Base-by-base conservation (phyloP, 2,329 filamentous ascomycete species). In the Cryphonectria naterciae region DNA sequence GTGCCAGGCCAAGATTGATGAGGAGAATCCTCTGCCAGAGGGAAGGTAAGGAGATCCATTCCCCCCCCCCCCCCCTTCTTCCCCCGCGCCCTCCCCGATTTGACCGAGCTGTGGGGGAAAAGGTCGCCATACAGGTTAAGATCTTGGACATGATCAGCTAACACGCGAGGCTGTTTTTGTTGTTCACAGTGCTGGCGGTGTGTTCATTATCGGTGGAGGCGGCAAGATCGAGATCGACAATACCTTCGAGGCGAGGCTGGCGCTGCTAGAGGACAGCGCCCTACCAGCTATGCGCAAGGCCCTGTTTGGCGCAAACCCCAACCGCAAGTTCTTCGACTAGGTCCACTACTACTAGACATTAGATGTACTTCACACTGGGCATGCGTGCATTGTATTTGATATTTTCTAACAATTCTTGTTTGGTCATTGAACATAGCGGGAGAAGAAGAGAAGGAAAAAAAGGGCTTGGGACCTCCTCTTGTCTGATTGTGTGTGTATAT, bases 191-290 rank as follows among this genome's bases (percentile, higher is more conserved):
- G 87, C 94, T 72, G 96, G 96, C 72, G 96, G 96, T 77, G 87
- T 97, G 70, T 81, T 88, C 71, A 90, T 99, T 75, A 83, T 97
- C 69, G 94, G 95, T 74, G 91, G 92, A 75, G 87, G 87, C 75
- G 96, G 96, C 80, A 98, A 95, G 87, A 98, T 99, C 80, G 94
- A 97, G 78, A 95, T 99, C 82, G 95, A 98, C 88, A 98, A 99
- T 86, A 98, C 96, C 69, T 93, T 98, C 76, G 96, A 98, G 80
- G 93, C 97, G 80, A 91, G 96, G 75, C 86, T 99, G 82, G 89
- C 88, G 78, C 86, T 98, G 73, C 89, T 98, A 75, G 92, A 97
- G 83, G 91, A 91, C 70, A 92, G 93, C 75, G 93, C 93, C 67
- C 88, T 98, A 71, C 96, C 96, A 19, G 90, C 90, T 61, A 91